Evolutionary conservation across 208 protist species (phyloP), one percentile per base, ranked within the genome.

Genomic region (Leishmania aethiopica): DNA sequence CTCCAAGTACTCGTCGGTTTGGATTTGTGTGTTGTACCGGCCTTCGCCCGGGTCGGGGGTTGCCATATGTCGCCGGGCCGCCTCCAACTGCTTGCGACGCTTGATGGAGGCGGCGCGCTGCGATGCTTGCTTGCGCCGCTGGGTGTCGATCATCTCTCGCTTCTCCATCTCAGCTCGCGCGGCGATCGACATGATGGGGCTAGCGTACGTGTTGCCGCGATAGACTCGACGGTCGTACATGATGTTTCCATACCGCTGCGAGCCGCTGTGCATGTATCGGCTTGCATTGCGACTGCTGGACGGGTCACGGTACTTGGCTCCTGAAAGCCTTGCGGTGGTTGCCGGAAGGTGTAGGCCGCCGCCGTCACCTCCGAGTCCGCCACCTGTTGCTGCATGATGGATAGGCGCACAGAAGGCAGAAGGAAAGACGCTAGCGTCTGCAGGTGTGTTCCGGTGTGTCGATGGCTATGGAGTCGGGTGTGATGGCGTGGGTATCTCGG

Each of bases 1-100:
- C 89, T 99, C 98, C 25, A 99, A 87, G 84, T 99, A 99, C 83
- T 97, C 86, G 78, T 99, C 98, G 8, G 98, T 99, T 86, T 99
- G 98, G n/a, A 99, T 91, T 51, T 98, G 94, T 10, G 96, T 97
- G 91, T 99, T 94, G 72, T 92, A 86, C 25, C 98, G 87, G 11
- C 95, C 98, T 10, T 93, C 91, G 2, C 99, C 96, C 0, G 98
- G 92, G 28, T 97, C 94, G 5, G 94, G 94, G 2, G 94, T 98
- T 25, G 87, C 88, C 72, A 96, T 92, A 71, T 88, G 83, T 49
- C 86, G 85, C 45, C 89, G 86, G 25, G 87, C 91, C 25, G 84
- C 82, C 53, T 92, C 85, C 35, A 91, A 47, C 84, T 97, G 88
- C 80, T 94, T 90, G 42, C 91, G 91, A 15, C 88, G 89, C 84